Percentiles rank a stretch among this genome's conserved stretches.
Evolutionary conservation across 768 basidiomycete species (phyloP).

Genomic region (Mrakia blollopis): DNA sequence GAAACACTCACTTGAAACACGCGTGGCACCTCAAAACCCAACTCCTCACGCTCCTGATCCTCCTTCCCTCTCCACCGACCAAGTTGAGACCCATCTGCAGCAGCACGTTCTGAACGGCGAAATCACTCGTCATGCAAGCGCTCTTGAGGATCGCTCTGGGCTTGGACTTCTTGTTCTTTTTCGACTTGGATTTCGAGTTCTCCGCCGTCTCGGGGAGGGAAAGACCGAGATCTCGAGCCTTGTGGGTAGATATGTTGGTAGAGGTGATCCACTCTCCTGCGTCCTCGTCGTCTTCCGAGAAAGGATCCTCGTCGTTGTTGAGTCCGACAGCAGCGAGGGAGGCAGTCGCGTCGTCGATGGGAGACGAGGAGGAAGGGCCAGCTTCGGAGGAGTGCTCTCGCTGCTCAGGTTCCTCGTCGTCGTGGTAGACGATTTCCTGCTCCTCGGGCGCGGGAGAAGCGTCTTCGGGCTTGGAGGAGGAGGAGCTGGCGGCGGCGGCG

Average conservation of each 20-base stretch:
- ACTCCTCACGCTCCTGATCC: slow-evolving; percentile 83
- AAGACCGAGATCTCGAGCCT: slow-evolving; percentile 78
- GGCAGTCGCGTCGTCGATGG: slow-evolving; percentile 27
- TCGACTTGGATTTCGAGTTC: slow-evolving; percentile 27
- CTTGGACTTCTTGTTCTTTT: slow-evolving; percentile 20
- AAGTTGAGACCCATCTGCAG: slow-evolving; percentile 89
- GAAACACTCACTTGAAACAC: slow-evolving; percentile 92
- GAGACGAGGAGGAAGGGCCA: slow-evolving; percentile 31
- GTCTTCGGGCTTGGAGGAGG: slow-evolving; percentile 7
- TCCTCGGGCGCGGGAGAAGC: slow-evolving; percentile 24
- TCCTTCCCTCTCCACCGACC: slow-evolving; percentile 82
- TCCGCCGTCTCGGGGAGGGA: slow-evolving; percentile 55
- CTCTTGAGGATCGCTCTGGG: slow-evolving; percentile 50
- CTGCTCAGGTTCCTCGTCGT: slow-evolving; percentile 48
- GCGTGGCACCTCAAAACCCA: slow-evolving; percentile 97
- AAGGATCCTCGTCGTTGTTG: slow-evolving; percentile 62
- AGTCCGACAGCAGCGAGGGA: slow-evolving; percentile 35
- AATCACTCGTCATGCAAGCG: slow-evolving; percentile 97
- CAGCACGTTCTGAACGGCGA: slow-evolving; percentile 97
- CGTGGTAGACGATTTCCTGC: slow-evolving; percentile 17
- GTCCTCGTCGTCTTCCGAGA: slow-evolving; percentile 70
- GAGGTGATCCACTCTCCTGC: slow-evolving; percentile 91
- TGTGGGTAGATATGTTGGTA: slow-evolving; percentile 73
- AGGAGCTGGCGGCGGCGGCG: too few species aligned
- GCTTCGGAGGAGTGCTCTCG: slow-evolving; percentile 33